Conservation (phyloP, 108 stramenopile species). For the Aurantiochytrium sp. region DNA sequence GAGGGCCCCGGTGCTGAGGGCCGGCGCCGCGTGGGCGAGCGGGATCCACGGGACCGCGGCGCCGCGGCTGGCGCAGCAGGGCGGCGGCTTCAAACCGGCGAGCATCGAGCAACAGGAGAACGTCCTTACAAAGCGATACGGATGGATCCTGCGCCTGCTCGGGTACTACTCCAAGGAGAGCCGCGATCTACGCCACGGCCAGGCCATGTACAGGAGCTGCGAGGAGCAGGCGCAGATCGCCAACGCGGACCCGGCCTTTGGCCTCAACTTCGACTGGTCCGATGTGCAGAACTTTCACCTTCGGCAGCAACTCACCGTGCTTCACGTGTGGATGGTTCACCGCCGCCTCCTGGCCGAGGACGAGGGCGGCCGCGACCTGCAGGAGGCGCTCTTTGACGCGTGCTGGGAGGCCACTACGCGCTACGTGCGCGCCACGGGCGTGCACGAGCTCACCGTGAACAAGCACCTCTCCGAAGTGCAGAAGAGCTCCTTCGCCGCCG, state of each 20-base stretch:
- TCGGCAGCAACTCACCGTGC: slow-evolving; percentile 72
- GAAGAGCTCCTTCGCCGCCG: slow-evolving; percentile 72
- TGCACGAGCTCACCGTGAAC: slow-evolving; percentile 72
- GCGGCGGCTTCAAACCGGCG: not conserved
- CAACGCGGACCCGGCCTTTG: not conserved
- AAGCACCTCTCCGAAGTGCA: slow-evolving; percentile 79
- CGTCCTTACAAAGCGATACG: not conserved
- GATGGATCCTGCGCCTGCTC: not conserved
- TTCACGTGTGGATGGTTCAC: slow-evolving; percentile 87
- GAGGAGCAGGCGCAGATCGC: not conserved
- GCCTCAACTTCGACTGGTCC: not conserved
- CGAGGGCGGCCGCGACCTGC: slow-evolving; percentile 44
- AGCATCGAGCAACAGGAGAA: not conserved
- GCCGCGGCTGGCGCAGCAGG: not conserved
- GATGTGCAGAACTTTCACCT: slow-evolving; percentile 67
- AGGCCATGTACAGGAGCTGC: slow-evolving; percentile 7
- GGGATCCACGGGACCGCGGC: not conserved
- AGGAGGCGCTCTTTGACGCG: slow-evolving; percentile 84
- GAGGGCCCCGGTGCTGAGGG: not conserved
- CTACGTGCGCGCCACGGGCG: slow-evolving; percentile 71
- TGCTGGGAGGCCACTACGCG: slow-evolving; percentile 75
- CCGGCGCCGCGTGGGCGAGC: not conserved
- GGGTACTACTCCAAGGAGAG: slow-evolving; percentile 14
- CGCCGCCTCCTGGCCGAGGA: slow-evolving; percentile 66
- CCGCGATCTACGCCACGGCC: not conserved